Evolutionary conservation across 2,329 filamentous ascomycete species (phyloP).

Genomic region (Ampelomyces quisqualis): DNA sequence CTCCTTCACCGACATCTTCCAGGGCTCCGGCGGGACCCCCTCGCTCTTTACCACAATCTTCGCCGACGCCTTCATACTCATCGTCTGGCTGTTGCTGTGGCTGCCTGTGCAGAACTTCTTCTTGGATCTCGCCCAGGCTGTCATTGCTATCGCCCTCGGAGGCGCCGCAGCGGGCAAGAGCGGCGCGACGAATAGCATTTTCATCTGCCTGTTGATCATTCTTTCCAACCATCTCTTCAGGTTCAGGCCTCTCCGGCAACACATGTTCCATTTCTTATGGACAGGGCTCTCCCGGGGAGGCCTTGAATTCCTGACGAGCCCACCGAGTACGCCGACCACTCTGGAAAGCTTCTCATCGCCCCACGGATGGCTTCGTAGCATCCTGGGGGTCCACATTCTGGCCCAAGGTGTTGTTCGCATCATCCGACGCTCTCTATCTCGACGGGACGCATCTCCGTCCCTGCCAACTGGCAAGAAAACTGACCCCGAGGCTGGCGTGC

Average conservation of each 20-base stretch:
- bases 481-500: conserved; percentile 62
- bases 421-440: conserved; percentile 55
- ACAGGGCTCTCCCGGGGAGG: conserved; percentile 45
- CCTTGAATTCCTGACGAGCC: conserved; percentile 44
- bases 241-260: conserved; percentile 54
- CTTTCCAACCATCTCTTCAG: conserved; percentile 52
- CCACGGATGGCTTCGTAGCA: conserved; percentile 67
- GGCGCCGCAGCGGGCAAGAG: conserved; percentile 72
- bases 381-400: conserved; percentile 72
- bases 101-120: conserved; percentile 83
- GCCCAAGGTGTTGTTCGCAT: conserved; percentile 72
- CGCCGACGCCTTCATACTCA: conserved; percentile 78
- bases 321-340: conserved; percentile 38
- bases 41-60: conserved; percentile 81
- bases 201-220: conserved; percentile 71
- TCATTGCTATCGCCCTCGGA: conserved; percentile 87
- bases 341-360: conserved; percentile 46
- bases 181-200: conserved; percentile 69
- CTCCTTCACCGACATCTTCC: conserved; percentile 88
- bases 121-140: conserved; percentile 86
- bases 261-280: conserved; percentile 44
- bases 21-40: conserved; percentile 80
- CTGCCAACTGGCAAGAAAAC: conserved; percentile 43
- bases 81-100: conserved; percentile 87
- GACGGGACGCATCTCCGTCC: conserved; percentile 37